Base-by-base conservation (phyloP, 2,329 filamentous ascomycete genomes). In the Aspergillus arachidicola region DNA sequence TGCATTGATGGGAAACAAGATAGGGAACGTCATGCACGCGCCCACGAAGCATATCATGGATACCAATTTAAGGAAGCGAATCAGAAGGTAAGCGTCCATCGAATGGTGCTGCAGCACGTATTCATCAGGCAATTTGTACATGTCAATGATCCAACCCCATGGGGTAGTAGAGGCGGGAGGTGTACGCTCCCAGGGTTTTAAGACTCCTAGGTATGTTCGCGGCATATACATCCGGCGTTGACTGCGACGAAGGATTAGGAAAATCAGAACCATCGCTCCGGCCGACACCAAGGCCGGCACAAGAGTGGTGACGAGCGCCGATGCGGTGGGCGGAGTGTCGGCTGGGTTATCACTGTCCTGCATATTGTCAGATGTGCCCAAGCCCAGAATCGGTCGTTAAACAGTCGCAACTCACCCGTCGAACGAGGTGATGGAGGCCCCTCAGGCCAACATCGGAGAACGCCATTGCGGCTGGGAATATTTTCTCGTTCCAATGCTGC, bases 51-150 rank as follows among this genome's bases (percentile, higher is more conserved):
- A 94, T 68, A 96, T 90, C 64, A 91, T 84, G 60, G 90, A 87
- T 32, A 90, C 82, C 59, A 95, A 90, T 73, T 93, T 92, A 67
- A 98, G 81, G 73, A 94, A 97, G 41, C 94, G 92, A 32, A 98
- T 84, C 76, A 96, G 93, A 58, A 98, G 88, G 78, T 94, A 98
- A 36, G 91, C 91, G 76, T 99, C 94, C 66, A 99, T 86, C 0
- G 93, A 96, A 75, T 94, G 92, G 80, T 97, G 93, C 72, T 95
- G 92, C 26, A 98, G 86, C 30, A 94, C 87, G 73, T 92, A 93
- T 46, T 89, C 88, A 75, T 98, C 94, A 4, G 85, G 83, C 23
- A 88, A 77, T 69, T 85, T 85, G 80, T 87, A 90, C 79, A 92
- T 91, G 14, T 85, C 81, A 11, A 79, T 79, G 62, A 93, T 77